A percentile compares a stretch with the other conserved stretches of the same genome.
phyloP scores from a whole-genome alignment of 495 filamentous ascomycete genomes.

The Opeltia flavorubescens region DNA sequence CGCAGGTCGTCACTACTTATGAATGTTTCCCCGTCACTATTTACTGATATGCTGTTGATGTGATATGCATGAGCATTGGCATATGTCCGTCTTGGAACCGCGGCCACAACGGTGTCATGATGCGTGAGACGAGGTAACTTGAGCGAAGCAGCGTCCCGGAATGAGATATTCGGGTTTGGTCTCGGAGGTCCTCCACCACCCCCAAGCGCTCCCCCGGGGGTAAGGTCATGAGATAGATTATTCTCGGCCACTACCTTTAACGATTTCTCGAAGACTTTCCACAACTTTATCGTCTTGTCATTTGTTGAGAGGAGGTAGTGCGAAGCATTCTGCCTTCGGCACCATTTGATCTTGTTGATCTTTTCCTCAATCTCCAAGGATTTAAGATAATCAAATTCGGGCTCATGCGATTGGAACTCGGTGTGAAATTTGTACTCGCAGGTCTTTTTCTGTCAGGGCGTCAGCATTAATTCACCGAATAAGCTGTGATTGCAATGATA shows the following conservation, averaged over 20 bases:
- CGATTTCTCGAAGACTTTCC: slow-evolving; percentile 99
- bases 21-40: slow-evolving; percentile 98
- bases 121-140: slow-evolving; percentile 93
- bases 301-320: slow-evolving; percentile 98
- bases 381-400: slow-evolving; percentile 98
- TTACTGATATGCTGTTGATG: slow-evolving; percentile 99
- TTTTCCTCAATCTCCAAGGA: slow-evolving; percentile 99
- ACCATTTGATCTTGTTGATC: slow-evolving; percentile 99
- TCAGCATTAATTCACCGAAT: slow-evolving; percentile 12
- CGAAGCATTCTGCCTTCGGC: slow-evolving; percentile 89
- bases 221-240: slow-evolving; percentile 90
- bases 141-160: slow-evolving; percentile 66
- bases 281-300: slow-evolving; percentile 99
- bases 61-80: slow-evolving; percentile 98
- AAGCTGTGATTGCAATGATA: slow-evolving; percentile 3
- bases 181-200: slow-evolving; percentile 63
- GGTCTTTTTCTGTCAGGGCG: slow-evolving; percentile 78
- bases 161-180: slow-evolving; percentile 51
- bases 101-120: slow-evolving; percentile 95
- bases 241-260: slow-evolving; percentile 98
- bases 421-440: slow-evolving; percentile 99
- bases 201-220: slow-evolving; percentile 56
- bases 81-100: slow-evolving; percentile 88
- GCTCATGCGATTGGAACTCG: slow-evolving; percentile 98
- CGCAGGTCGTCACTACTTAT: slow-evolving; percentile 96